Conservation (phyloP, 495 filamentous ascomycete species). For the Parmelia sp. region DNA sequence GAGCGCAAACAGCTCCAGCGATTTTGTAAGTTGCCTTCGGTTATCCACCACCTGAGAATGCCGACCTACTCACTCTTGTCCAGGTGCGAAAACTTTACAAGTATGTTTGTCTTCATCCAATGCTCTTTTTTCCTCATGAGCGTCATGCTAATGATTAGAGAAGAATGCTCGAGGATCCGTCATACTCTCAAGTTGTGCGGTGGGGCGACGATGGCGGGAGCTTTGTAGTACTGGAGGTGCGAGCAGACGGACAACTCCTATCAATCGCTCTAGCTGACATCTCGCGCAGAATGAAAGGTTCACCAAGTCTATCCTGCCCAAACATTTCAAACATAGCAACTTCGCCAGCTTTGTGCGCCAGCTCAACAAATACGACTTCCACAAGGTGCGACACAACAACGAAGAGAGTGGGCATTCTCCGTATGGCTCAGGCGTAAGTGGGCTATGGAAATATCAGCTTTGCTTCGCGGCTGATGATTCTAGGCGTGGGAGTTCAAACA, state of each 20-base stretch:
- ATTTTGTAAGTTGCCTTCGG: slow-evolving; percentile 60
- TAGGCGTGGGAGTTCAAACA: slow-evolving; percentile 98
- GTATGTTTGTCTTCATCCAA: slow-evolving; percentile 45
- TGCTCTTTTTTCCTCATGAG: slow-evolving; percentile 4
- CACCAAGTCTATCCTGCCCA: slow-evolving; percentile 92
- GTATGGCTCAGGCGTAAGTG: slow-evolving; percentile 80
- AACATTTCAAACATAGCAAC: slow-evolving; percentile 99
- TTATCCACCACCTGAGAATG: slow-evolving; percentile 7
- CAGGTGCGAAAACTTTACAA: slow-evolving; percentile 99
- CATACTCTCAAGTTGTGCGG: slow-evolving; percentile 85
- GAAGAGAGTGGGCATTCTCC: slow-evolving; percentile 88
- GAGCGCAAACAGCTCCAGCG: slow-evolving; percentile 65
- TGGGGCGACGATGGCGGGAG: slow-evolving; percentile 94
- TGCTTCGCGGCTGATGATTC: slow-evolving; percentile 6
- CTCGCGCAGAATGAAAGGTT: slow-evolving; percentile 84
- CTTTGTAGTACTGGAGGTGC: slow-evolving; percentile 95
- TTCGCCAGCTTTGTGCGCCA: slow-evolving; percentile 98
- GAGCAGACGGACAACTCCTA: slow-evolving; percentile 14
- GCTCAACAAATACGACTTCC: slow-evolving; percentile 99
- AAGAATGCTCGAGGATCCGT: slow-evolving; percentile 96
- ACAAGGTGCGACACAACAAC: slow-evolving; percentile 95
- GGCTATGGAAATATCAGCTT: neutral
- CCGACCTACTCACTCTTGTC: slow-evolving; percentile 28
- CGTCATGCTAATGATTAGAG: slow-evolving; percentile 28
- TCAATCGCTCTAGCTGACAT: slow-evolving; percentile 1